These are phyloP conservation scores for Yamadazyma laniorum DNA, from an alignment of 805 yeast species.

Conservation along the genomic window DNA sequence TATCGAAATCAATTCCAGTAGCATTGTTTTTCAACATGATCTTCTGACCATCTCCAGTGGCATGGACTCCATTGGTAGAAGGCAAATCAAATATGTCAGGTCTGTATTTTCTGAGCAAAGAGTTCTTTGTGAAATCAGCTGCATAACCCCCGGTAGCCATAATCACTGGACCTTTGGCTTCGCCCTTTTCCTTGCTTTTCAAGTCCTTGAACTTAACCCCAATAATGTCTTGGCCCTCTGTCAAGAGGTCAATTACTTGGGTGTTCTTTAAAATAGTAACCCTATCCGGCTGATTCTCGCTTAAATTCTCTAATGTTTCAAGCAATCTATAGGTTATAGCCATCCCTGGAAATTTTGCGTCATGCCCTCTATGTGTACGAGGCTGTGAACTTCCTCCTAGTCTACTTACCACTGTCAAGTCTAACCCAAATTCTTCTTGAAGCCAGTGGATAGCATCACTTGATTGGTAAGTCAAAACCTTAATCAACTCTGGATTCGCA, in stretches of 20 bases:
- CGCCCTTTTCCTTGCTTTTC: constrained; percentile 28
- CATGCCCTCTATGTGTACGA: constrained; percentile 78
- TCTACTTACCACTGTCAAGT: constrained; percentile 66
- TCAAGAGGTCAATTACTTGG: constrained; percentile 43
- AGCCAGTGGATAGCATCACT: constrained; percentile 73
- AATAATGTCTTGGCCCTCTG: constrained; percentile 19
- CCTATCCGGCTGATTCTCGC: constrained; percentile 43
- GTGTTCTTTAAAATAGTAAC: constrained; percentile 40
- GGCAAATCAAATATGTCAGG: constrained; percentile 59
- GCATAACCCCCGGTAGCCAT: constrained; percentile 69
- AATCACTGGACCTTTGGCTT: constrained; percentile 54
- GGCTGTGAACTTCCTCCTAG: constrained; percentile 81
- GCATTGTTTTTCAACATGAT: constrained; percentile 52
- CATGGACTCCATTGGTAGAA: constrained; percentile 59
- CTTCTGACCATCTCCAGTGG: constrained; percentile 64
- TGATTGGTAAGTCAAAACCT: constrained; percentile 59
- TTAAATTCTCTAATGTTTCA: constrained; percentile 49
- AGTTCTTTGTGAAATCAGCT: constrained; percentile 56
- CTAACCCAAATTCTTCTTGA: constrained; percentile 58
- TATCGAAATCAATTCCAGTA: constrained; percentile 58
- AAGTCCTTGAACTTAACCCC: constrained; percentile 38
- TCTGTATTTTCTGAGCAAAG: constrained; percentile 52
- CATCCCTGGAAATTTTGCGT: constrained; percentile 63
- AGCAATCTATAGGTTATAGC: constrained; percentile 57
- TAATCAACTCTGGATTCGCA: constrained; percentile 58